Evolutionary conservation across 23 red algal species (phyloP).

Genomic region (Gracilaria gracilis): DNA sequence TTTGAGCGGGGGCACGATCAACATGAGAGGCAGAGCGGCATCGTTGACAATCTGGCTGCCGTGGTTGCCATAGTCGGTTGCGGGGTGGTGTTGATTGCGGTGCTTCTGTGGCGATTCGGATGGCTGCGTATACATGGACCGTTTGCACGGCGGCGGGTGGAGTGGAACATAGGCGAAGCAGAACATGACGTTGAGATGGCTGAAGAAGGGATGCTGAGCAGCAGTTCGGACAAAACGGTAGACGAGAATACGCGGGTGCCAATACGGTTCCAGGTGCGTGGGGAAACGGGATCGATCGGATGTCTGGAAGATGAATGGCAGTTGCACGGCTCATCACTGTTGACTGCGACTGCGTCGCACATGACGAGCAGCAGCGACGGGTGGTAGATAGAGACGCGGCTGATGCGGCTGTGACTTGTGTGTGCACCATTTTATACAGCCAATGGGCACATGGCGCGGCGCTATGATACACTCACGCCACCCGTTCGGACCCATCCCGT

Average conservation of each 20-base stretch:
- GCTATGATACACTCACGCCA: too few species aligned
- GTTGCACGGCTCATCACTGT: background rate
- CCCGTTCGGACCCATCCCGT: too few species aligned
- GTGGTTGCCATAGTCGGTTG: background rate
- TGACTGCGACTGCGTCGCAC: constrained; percentile 12
- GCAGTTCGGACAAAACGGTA: background rate
- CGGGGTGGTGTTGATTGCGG: background rate
- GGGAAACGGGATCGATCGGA: constrained; percentile 2
- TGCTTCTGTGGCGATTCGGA: background rate
- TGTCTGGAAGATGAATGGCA: background rate
- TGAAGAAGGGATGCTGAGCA: too few species aligned
- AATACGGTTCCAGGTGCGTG: background rate
- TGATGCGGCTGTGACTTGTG: constrained; percentile 26
- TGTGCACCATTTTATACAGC: too few species aligned
- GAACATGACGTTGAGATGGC: too few species aligned
- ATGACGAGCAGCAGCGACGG: background rate
- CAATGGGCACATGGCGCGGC: too few species aligned
- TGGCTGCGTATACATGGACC: too few species aligned
- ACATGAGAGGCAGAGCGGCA: background rate
- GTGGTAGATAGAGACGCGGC: too few species aligned
- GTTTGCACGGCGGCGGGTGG: too few species aligned
- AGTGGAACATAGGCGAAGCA: too few species aligned
- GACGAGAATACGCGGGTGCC: background rate
- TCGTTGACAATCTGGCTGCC: background rate
- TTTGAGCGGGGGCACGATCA: background rate